Evolutionary conservation across 495 filamentous ascomycete genomes (phyloP), one percentile per base, ranked within the genome.

Genomic region (Jackrogersella multiformis): DNA sequence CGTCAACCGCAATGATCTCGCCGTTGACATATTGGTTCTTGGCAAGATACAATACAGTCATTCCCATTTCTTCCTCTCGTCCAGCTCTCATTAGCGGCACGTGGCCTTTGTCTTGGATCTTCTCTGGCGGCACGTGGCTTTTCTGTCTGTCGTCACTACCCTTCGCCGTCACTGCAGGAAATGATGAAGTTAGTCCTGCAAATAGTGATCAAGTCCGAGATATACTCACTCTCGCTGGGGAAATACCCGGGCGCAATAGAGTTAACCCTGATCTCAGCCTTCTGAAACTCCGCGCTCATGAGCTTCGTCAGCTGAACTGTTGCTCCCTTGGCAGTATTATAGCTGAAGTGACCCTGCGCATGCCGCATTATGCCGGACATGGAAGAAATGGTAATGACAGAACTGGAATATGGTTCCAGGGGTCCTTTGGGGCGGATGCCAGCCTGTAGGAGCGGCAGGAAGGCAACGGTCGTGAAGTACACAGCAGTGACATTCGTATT

Each of bases 241-340:
- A 89, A 89, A 63, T 88, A 75, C 5, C 89, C 89, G 20, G 89
- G 88, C 13, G 87, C 85, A 44, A 91, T 78, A 0, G 85, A 85
- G 78, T 91, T 91, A 38, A 81, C 80, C 16, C 80, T 77, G 30
- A 92, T 89, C 26, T 80, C 74, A 49, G 85, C 87, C 36, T 79
- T 76, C 9, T 78, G 80, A 39, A 90, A 76, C 23, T 62, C 72
- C 0, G 82, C 85, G 12, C 84, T 78, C 44, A 89, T 75, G 63
- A 84, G 77, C 80, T 90, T 91, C 30, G 87, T 84, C 64, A 91
- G 56, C 41, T 89, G 88, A 15, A 81, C 80, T 1, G 83, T 75
- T 0, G 85, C 86, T 9, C 86, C 85, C 79, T 92, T 92, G 65
- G 83, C 85, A 0, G 77, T 73, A 41, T 82, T 84, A 64, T 92